Evolutionary conservation across 2,329 filamentous ascomycete genomes (phyloP), one percentile per base, ranked within the genome.

Genomic region (Fusarium sarcochroum): DNA sequence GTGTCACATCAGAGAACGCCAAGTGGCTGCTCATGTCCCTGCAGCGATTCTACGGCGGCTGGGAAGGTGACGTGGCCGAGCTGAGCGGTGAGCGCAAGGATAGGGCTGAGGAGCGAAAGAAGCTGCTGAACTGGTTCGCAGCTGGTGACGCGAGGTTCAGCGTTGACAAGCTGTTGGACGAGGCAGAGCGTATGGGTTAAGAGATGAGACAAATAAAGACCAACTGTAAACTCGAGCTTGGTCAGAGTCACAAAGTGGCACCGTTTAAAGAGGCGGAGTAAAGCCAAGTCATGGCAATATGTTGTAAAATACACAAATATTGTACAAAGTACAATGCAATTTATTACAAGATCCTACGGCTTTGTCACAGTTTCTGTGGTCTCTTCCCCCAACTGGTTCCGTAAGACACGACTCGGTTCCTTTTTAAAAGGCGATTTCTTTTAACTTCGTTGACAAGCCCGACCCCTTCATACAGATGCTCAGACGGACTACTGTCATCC

Each of bases 21-120:
- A 90, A 90, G 80, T 98, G 93, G 91, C 81, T 99, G 73, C 84
- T 97, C 49, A 92, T 98, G 89, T 96, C 93, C 73, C 82, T 99
- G 81, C 96, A 99, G 84, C 90, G 93, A 76, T 99, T 99, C 80
- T 99, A 99, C 76, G 89, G 91, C 18, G 88, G 88, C 66, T 83
- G 88, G 84, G 86, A 85, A 58, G 83, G 76, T 52, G 81, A 76
- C n/a, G 79, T 79, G 8, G 73, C 66, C 7, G 77, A 76, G 23
- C 51, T 77, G 7, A 75, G 74, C 6, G 76, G 78, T 8, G 77
- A 79, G 63, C 84, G 83, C 52, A 81, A 84, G 68, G 86, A 89
- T 77, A 89, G 89, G 70, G 83, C 80, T 2, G 84, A 85, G 65
- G 86, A 87, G 68, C 90, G 92, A 81, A 88, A 86, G 76, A 86